Evolutionary conservation across 1,139 yeast genomes (phyloP).

Genomic region (Magnusiomyces paraingens): DNA sequence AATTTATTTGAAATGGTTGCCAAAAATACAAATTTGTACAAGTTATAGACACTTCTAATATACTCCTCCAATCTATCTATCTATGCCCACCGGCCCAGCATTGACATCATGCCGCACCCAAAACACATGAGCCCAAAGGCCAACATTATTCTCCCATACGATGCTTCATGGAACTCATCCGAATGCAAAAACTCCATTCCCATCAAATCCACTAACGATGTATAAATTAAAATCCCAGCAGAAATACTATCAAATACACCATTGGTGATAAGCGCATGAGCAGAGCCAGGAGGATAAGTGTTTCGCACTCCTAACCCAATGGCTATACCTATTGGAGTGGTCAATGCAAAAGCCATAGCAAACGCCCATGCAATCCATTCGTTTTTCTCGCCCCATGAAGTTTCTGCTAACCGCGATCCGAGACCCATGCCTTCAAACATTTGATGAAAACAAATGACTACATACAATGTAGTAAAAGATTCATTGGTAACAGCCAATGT

Average conservation of each 20-base stretch:
- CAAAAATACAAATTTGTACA: too few relatives aligned
- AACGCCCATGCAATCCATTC: slow-evolving; percentile 51
- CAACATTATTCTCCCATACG: slow-evolving; percentile 35
- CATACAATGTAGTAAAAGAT: slow-evolving; percentile 69
- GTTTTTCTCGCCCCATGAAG: slow-evolving; percentile 54
- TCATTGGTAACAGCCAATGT: slow-evolving; percentile 66
- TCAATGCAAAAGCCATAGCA: slow-evolving; percentile 53
- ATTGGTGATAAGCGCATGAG: slow-evolving; percentile 58
- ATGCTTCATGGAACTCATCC: slow-evolving; percentile 25
- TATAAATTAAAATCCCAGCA: slow-evolving; percentile 77
- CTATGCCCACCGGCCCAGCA: slow-evolving; percentile 82
- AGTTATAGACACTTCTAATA: too few relatives aligned
- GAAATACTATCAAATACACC: slow-evolving; percentile 81
- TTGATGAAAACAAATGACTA: slow-evolving; percentile 84
- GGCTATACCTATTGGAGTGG: slow-evolving; percentile 80
- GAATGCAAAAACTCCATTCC: slow-evolving; percentile 77
- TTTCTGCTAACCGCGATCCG: slow-evolving; percentile 76
- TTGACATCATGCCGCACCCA: slow-evolving; percentile 81
- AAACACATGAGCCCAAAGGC: slow-evolving; percentile 41
- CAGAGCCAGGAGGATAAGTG: slow-evolving; percentile 50
- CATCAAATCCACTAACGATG: slow-evolving; percentile 87
- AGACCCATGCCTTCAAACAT: slow-evolving; percentile 89
- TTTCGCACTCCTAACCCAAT: slow-evolving; percentile 79
- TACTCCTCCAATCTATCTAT: too few relatives aligned
- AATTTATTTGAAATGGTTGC: too few relatives aligned